Base-by-base conservation (phyloP, 805 yeast genomes). In the Yarrowia sp. region DNA sequence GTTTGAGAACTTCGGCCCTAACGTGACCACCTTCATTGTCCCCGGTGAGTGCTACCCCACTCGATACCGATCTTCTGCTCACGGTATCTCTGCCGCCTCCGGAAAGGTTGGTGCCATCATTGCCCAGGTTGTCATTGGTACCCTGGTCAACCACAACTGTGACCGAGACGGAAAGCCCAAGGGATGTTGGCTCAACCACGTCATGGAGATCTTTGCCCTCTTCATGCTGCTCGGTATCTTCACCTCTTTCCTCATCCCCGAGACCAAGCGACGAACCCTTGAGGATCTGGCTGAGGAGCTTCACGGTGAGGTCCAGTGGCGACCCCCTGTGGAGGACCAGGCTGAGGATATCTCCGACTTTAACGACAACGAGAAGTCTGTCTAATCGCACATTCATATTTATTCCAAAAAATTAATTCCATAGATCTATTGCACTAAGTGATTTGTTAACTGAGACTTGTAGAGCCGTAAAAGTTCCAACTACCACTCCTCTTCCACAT, bases 161-260 rank as follows among this genome's bases (percentile, higher is more conserved):
- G 81, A 91, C 43, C 33, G 34, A 14, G 79, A 81, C 63, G 83
- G 82, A 69, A 77, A 85, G 69, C 76, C 76, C 43, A 85, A 86
- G 81, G 66, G 66, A 36, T 91, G 97, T 87, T 91, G 86, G 88
- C 84, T 91, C 78, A 91, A 92, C 52, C 97, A 92, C 73, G 96
- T 92, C 72, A 91, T 92, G 96, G 92, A 92, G 82, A 91, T 92
- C 77, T 92, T 90, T 78, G 97, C 97, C 20, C 83, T 92, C 67
- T 92, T 92, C 85, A 92, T 92, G 97, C 83, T 92, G 80, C 72
- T 87, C 63, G 97, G 97, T 82, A 73, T 86, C 73, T 79, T 83
- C 74, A 78, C 87, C 49, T 79, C 95, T 14, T 76, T 89, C 67
- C 83, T 90, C 74, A 81, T 91, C 72, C 97, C 97, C 74, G 97